Base-by-base conservation (phyloP, 2,329 filamentous ascomycete species). In the Pseudogymnoascus sp. region DNA sequence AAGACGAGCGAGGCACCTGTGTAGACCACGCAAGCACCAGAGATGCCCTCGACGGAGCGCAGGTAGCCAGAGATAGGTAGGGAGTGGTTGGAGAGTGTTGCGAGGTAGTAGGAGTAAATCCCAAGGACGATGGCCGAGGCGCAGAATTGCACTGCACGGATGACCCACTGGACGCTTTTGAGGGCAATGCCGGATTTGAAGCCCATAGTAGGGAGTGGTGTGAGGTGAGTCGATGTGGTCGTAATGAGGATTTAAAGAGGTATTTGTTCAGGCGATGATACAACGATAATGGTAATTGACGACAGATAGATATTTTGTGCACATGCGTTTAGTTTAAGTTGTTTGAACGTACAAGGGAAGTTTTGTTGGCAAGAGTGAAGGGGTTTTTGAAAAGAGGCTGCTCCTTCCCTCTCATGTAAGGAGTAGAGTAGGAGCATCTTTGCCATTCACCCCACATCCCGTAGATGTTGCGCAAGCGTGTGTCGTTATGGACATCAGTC, bases 21-120 rank as follows among this genome's bases (percentile, higher is more conserved):
- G 79, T 96, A 97, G 7, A 96, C 73, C 0, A 88, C 83, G 2
- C 86, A 90, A 1, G 82, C 82, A 60, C 92, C 93, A 0, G 90
- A 83, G 64, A 97, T 87, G 67, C 90, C 91, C 71, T 87, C 87
- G 63, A 95, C 89, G 28, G 90, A 90, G 63, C 87, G 86, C 65
- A 88, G 78, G 78, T 84, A 88, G 68, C 76, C 84, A 16, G 82
- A 79, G 68, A 93, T 92, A 64, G 71, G 64, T 12, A 87, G 75
- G 68, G 86, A 70, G 76, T 91, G 85, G 70, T 88, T 84, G 66
- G 83, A 74, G 12, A 93, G 83, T 7, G 89, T 83, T 7, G 89
- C 85, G 60, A 97, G 84, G 81, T 92, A 96, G 81, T 96, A 96
- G 60, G 87, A 88, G 81, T 89, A 93, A 71, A 95, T 84, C 68